Conservation (phyloP, 495 filamentous ascomycete species). For the Hyaloscypha variabilis region DNA sequence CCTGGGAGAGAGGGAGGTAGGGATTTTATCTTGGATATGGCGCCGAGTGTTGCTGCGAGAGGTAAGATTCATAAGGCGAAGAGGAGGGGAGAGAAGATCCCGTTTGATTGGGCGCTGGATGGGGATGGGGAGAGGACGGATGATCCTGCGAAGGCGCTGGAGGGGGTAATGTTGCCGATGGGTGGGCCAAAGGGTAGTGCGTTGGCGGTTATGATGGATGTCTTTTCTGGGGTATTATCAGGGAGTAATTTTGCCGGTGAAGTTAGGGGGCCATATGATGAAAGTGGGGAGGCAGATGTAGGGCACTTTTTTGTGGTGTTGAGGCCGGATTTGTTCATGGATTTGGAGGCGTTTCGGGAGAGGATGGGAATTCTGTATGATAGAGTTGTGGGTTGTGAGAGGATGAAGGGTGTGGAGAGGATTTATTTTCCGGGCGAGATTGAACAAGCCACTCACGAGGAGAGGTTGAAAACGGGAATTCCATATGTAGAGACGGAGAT, state of each 20-base stretch:
- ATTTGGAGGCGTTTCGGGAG: slow-evolving; percentile 64
- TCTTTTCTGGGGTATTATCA: slow-evolving; percentile 76
- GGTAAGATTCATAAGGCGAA: slow-evolving; percentile 79
- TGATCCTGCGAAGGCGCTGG: slow-evolving; percentile 65
- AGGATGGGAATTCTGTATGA: slow-evolving; percentile 73
- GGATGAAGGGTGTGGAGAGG: slow-evolving; percentile 68
- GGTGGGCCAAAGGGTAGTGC: slow-evolving; percentile 77
- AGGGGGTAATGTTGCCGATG: slow-evolving; percentile 80
- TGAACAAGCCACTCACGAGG: slow-evolving; percentile 63
- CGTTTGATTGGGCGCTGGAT: slow-evolving; percentile 74
- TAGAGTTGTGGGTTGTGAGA: slow-evolving; percentile 63
- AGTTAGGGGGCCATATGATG: slow-evolving; percentile 74
- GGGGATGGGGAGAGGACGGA: slow-evolving; percentile 66
- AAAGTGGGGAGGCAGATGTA: slow-evolving; percentile 66
- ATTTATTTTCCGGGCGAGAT: slow-evolving; percentile 84
- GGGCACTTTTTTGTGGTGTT: slow-evolving; percentile 77
- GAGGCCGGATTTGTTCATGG: slow-evolving; percentile 78
- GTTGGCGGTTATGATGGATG: slow-evolving; percentile 81
- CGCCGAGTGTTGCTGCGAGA: slow-evolving; percentile 69
- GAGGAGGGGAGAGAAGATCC: slow-evolving; percentile 73
- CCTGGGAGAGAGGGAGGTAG: slow-evolving; percentile 55
- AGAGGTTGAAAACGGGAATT: slow-evolving; percentile 61
- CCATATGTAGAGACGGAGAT: slow-evolving; percentile 68
- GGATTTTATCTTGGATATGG: slow-evolving; percentile 77
- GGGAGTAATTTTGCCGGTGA: slow-evolving; percentile 72